Evolutionary conservation across 495 filamentous ascomycete species (phyloP).

Genomic region (Aspergillus biplanus): DNA sequence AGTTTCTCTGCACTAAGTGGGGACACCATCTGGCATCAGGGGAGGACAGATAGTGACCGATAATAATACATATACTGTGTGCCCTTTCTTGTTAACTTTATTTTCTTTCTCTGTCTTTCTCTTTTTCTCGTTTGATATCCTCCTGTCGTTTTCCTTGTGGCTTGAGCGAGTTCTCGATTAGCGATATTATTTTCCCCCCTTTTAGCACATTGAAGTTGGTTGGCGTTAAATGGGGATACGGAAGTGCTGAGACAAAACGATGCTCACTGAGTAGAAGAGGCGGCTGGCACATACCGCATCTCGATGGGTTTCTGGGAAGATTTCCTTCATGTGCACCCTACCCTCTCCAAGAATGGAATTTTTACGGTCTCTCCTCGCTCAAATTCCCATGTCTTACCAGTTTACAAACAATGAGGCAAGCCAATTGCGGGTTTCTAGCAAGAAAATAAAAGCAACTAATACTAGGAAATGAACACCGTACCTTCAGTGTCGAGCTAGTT

Average conservation of each 20-base stretch:
- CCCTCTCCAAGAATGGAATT: background rate
- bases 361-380: background rate
- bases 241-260: background rate
- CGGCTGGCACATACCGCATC: conserved; percentile 13
- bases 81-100: conserved; percentile 20
- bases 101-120: conserved; percentile 19
- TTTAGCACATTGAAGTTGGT: conserved; percentile 31
- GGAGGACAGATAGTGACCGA: conserved; percentile 47
- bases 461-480: background rate
- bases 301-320: background rate
- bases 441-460: background rate
- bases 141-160: conserved; percentile 22
- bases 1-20: conserved; percentile 56
- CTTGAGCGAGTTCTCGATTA: conserved; percentile 41
- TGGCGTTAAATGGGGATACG: conserved; percentile 37
- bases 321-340: background rate
- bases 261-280: background rate
- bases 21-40: conserved; percentile 55
- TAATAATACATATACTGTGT: conserved; percentile 31
- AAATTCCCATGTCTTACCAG: background rate
- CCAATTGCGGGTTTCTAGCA: background rate
- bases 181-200: conserved; percentile 33
- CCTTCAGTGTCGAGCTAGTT: background rate
- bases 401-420: background rate
- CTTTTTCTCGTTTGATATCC: conserved; percentile 28